Percentiles rank a stretch among this genome's conserved stretches.
phyloP scores from a whole-genome alignment of 176 grass and related monocot genomes.

The Zoysia japonica region DNA sequence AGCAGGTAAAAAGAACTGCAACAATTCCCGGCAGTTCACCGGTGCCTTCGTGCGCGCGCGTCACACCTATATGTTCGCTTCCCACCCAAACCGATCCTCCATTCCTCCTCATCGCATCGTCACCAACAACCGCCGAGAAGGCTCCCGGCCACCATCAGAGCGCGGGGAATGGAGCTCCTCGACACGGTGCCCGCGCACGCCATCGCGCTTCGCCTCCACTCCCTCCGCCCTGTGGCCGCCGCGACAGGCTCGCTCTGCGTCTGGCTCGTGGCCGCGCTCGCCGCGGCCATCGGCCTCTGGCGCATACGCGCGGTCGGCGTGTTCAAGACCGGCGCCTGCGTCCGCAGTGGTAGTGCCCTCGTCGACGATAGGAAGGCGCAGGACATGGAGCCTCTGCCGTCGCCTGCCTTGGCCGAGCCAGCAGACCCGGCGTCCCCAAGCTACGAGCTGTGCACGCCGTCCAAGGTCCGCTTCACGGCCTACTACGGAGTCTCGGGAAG shows the following conservation, averaged over 20 bases:
- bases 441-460: conserved; percentile 33
- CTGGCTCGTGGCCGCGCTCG: conserved; percentile 53
- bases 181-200: conserved; percentile 51
- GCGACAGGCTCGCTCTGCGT: conserved; percentile 43
- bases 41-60: too few relatives aligned
- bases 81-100: background rate
- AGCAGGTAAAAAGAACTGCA: too few relatives aligned
- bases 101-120: conserved; percentile 8
- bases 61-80: too few relatives aligned
- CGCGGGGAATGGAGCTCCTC: conserved; percentile 58
- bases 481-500: conserved; percentile 46
- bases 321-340: background rate
- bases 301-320: conserved; percentile 44
- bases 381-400: background rate
- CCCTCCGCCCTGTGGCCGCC: conserved; percentile 34
- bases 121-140: conserved; percentile 2
- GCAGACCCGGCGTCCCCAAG: background rate
- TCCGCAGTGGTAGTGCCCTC: background rate
- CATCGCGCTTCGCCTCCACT: conserved; percentile 48
- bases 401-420: background rate
- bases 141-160: background rate
- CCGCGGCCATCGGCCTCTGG: conserved; percentile 65
- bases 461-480: conserved; percentile 59
- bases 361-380: background rate
- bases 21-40: too few relatives aligned